Base-by-base conservation (phyloP, 176 grass and related monocot species). In the Paspalum notatum region DNA sequence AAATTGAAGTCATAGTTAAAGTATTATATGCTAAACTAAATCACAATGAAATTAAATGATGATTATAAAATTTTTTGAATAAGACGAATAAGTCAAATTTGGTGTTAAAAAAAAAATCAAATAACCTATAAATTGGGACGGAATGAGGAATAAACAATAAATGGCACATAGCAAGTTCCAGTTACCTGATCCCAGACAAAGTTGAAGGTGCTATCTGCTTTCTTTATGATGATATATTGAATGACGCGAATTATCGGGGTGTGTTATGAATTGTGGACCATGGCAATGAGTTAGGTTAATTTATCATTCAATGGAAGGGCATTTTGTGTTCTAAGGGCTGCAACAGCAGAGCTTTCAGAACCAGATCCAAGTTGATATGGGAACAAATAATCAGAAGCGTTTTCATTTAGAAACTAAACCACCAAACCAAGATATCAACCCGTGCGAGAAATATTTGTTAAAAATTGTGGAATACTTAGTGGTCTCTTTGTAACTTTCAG, bases 111-210 rank as follows among this genome's bases (percentile, higher is more conserved):
- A n/a, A n/a, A n/a, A n/a, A n/a, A n/a, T n/a, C n/a, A n/a, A n/a
- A n/a, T n/a, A n/a, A n/a, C n/a, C n/a, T n/a, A n/a, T n/a, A n/a
- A n/a, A n/a, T n/a, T n/a, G n/a, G n/a, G n/a, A n/a, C n/a, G n/a
- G n/a, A n/a, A n/a, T n/a, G n/a, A n/a, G n/a, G n/a, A n/a, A n/a
- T n/a, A n/a, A n/a, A n/a, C n/a, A n/a, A n/a, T n/a, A n/a, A n/a
- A n/a, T n/a, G n/a, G n/a, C n/a, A n/a, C n/a, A n/a, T n/a, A 62
- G 60, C n/a, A 60, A 44, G 63, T 70, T 8, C 37, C 63, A 45
- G 27, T 37, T 44, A 73, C 20, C 10, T 52, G 27, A n/a, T 27
- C 4, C 55, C 56, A 63, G 52, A 56, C 17, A 17, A 51, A 76
- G 40, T 39, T 48, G 26, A 22, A 40, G 49, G 15, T 49, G 15